phyloP scores from a whole-genome alignment of 257 asterid genomes.

The Fraxinus cuspidata region DNA sequence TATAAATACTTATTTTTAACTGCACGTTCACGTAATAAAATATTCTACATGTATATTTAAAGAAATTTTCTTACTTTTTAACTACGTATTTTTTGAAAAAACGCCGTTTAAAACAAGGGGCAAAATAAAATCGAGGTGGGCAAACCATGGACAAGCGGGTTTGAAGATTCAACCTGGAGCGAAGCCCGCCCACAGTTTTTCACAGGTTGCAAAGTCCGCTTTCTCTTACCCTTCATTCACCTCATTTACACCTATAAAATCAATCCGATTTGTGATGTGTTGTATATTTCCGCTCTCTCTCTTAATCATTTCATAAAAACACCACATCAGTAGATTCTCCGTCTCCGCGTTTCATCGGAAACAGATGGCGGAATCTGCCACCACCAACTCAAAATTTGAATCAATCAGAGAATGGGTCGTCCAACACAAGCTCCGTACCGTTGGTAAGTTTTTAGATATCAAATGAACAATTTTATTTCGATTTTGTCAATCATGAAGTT shows the following conservation, averaged over 20 bases:
- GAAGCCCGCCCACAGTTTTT: slow-evolving; percentile 15
- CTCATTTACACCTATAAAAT: background rate
- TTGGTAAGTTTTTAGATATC: slow-evolving; percentile 28
- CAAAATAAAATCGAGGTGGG: too few species aligned
- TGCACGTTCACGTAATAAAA: too few species aligned
- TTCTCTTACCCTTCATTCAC: slow-evolving; percentile 6
- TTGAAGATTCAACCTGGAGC: background rate
- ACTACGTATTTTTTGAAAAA: too few species aligned
- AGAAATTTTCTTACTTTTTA: too few species aligned
- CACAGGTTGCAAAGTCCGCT: slow-evolving; percentile 11
- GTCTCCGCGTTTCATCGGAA: background rate
- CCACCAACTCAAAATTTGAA: slow-evolving; percentile 25
- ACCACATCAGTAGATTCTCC: background rate
- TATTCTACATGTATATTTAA: too few species aligned
- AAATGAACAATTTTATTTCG: background rate
- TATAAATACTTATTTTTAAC: too few species aligned
- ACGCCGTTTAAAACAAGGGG: too few species aligned
- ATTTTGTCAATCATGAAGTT: background rate
- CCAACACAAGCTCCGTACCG: slow-evolving; percentile 50
- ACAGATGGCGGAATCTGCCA: slow-evolving; percentile 36
- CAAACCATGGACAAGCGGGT: background rate
- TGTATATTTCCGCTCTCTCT: background rate
- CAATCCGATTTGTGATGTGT: background rate
- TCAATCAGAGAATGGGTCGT: slow-evolving; percentile 43
- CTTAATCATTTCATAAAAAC: background rate